Percentiles rank a stretch among this genome's conserved stretches.
Evolutionary conservation across 179 eudicot genomes (phyloP).

Genomic region (Gypsophila paniculata): DNA sequence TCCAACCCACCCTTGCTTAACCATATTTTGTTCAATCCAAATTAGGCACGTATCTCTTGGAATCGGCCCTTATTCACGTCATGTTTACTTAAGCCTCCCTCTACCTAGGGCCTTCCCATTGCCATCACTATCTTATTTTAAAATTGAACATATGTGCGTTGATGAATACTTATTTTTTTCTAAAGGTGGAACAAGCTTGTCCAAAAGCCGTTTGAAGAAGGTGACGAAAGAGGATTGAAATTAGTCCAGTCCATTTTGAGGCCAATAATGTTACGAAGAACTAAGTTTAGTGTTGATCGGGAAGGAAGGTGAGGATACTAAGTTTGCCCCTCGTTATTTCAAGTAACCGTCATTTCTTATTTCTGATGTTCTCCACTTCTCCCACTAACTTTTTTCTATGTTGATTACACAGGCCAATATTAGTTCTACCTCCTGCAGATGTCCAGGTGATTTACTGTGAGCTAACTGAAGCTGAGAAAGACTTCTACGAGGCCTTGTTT

Average conservation of each 20-base stretch:
- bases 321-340: not conserved
- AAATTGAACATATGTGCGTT: not conserved
- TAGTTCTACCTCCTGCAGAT: slow-evolving; percentile 90
- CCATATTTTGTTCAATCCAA: too few relatives aligned
- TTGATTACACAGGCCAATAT: slow-evolving; percentile 72
- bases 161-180: slow-evolving; percentile 9
- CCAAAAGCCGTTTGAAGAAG: slow-evolving; percentile 95
- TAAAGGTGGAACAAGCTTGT: slow-evolving; percentile 94
- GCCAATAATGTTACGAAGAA: slow-evolving; percentile 93
- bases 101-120: not conserved
- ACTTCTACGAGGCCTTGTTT: slow-evolving; percentile 90
- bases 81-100: not conserved
- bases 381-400: not conserved
- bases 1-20: too few relatives aligned
- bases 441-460: slow-evolving; percentile 78
- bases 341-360: not conserved
- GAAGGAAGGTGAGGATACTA: slow-evolving; percentile 67
- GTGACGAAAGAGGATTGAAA: slow-evolving; percentile 90
- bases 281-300: slow-evolving; percentile 71
- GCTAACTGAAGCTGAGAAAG: slow-evolving; percentile 86
- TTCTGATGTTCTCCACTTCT: slow-evolving; percentile 7
- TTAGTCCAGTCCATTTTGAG: slow-evolving; percentile 80
- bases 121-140: not conserved
- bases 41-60: too few relatives aligned
- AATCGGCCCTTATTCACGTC: too few relatives aligned